These are phyloP conservation scores for Stephanodiscus triporus DNA, from an alignment of 108 stramenopile genomes.

Conservation along the genomic window DNA sequence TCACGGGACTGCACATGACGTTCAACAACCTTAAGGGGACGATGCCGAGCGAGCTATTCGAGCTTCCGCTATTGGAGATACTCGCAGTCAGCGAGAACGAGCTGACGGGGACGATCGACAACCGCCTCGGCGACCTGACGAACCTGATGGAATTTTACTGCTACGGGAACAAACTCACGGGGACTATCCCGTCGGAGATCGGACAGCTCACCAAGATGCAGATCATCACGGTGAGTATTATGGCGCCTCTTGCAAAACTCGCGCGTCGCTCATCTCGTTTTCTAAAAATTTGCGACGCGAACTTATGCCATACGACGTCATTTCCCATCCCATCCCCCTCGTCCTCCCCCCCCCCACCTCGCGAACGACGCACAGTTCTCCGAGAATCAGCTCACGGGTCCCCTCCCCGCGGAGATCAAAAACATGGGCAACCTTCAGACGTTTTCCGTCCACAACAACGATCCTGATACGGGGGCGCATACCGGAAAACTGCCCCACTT, in stretches of 20 bases:
- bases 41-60: constrained; percentile 46
- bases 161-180: constrained; percentile 57
- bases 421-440: constrained; percentile 43
- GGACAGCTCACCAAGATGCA: constrained; percentile 52
- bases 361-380: constrained; percentile 32
- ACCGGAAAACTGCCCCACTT: constrained; percentile 44
- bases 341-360: background rate
- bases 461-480: constrained; percentile 30
- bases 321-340: background rate
- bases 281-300: background rate
- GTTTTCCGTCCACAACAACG: constrained; percentile 49
- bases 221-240: constrained; percentile 48
- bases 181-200: constrained; percentile 54
- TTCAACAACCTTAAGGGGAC: constrained; percentile 50
- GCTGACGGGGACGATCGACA: constrained; percentile 56
- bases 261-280: background rate
- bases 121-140: constrained; percentile 32
- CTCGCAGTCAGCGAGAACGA: constrained; percentile 44
- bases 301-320: background rate
- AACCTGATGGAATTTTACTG: constrained; percentile 58
- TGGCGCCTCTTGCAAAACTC: background rate
- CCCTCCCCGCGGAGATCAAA: constrained; percentile 41
- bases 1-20: constrained; percentile 60
- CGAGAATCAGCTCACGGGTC: constrained; percentile 65
- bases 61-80: constrained; percentile 19